Conservation (phyloP, 371 early-diverging fungal species). For the Smittium culicis region DNA sequence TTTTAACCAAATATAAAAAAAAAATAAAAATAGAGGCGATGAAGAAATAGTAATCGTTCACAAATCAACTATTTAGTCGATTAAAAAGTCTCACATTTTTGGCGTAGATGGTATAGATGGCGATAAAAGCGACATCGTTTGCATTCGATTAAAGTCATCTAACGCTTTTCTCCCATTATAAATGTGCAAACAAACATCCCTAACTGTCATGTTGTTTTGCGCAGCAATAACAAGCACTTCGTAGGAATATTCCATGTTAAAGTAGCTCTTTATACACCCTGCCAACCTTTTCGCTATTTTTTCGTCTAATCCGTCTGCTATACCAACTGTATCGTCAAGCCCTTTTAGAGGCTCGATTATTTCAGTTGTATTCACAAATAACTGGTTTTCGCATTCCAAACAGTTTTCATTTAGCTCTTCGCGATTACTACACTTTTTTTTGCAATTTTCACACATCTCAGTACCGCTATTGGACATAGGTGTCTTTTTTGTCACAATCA, state of each 20-base stretch:
- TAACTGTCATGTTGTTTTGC: slow-evolving; percentile 37
- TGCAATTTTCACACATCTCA: no score
- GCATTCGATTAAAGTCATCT: not conserved
- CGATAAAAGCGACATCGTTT: slow-evolving; percentile 1
- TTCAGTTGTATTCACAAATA: slow-evolving; percentile 15
- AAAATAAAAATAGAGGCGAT: no score
- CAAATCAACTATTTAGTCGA: no score
- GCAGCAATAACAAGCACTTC: slow-evolving; percentile 46
- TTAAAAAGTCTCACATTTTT: no score
- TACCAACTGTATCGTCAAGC: slow-evolving; percentile 20
- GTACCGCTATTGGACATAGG: not conserved
- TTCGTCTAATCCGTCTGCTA: slow-evolving; percentile 38
- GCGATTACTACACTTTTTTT: no score
- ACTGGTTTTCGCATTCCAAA: no score
- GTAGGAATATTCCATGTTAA: slow-evolving; percentile 76
- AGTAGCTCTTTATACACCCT: slow-evolving; percentile 58
- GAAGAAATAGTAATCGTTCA: no score
- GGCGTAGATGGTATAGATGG: no score
- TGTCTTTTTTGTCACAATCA: slow-evolving; percentile 5
- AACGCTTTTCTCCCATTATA: slow-evolving; percentile 5
- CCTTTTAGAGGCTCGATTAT: slow-evolving; percentile 27
- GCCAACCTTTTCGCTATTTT: slow-evolving; percentile 57
- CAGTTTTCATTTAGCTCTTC: no score
- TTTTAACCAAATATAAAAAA: no score
- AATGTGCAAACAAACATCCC: slow-evolving; percentile 35